Evolutionary conservation across 2,329 filamentous ascomycete genomes (phyloP), one percentile per base, ranked within the genome.

Genomic region (Calycina herbarum): DNA sequence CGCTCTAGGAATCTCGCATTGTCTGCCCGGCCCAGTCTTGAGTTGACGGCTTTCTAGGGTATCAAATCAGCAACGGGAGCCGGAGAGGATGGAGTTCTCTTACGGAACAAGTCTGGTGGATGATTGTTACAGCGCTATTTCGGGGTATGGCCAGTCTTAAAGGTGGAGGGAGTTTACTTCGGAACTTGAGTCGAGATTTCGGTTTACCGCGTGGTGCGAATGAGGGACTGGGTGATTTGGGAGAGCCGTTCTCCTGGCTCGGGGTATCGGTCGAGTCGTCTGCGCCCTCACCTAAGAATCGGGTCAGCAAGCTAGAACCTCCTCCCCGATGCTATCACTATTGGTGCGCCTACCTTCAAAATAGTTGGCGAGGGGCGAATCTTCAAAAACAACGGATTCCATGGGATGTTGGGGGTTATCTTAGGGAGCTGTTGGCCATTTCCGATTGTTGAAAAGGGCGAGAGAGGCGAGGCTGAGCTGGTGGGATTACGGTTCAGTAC

Each of bases 1-100:
- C 93, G 91, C 78, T 97, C 94, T 66, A 97, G 84, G 74, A 97
- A 97, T 70, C 89, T 89, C 71, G 89, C 85, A 75, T 94, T 96
- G 72, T 96, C 93, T 71, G 86, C 87, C 70, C 89, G 85, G 64
- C 91, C 89, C 68, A 96, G 84, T 67, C 86, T 85, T 51, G 89
- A 88, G 70, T 90, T 90, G 65, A 94, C 84, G 10, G 86, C 89
- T 72, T 84, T 85, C 89, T 92, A 74, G 45, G 70, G 57, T 33
- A 61, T 29, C 73, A 64, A 57, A 51, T 42, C 57, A 45, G 61
- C 31, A 5, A 51, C 15, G 51, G 24, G 20, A 33, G 65, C 40
- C 38, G 31, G 61, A 33, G 71, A 56, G 67, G 20, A 31, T 38
- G 27, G 61, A 63, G 60, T 38, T 2, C 24, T 75, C 83, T 69